These are phyloP conservation scores for Globisporangium iwayamae DNA, from an alignment of 352 stramenopile species.

Conservation along the genomic window DNA sequence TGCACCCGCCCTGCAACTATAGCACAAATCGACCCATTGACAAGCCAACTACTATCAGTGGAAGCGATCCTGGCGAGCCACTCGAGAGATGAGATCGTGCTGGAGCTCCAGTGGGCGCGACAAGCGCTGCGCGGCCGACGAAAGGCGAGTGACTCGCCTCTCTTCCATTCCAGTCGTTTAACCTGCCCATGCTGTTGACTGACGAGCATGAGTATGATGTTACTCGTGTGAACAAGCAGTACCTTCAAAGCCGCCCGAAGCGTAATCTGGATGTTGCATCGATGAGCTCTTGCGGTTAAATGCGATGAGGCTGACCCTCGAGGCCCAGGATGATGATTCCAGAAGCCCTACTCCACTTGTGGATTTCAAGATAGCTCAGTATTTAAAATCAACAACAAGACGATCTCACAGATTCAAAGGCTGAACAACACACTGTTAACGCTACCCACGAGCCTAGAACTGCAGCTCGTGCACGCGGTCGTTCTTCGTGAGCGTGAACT, in stretches of 20 bases:
- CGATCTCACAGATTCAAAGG: no score
- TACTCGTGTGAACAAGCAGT: slow-evolving; percentile 14
- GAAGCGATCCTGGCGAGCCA: slow-evolving; percentile 45
- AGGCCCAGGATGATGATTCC: no score
- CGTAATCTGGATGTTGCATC: slow-evolving; percentile 12
- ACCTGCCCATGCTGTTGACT: not conserved
- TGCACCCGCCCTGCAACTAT: not conserved
- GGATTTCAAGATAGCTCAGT: not conserved
- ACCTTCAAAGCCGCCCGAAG: slow-evolving; percentile 30
- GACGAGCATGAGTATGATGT: not conserved
- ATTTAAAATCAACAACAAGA: not conserved
- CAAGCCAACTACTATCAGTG: slow-evolving; percentile 12
- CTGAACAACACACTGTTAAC: not conserved
- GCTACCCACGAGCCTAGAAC: slow-evolving; percentile 85
- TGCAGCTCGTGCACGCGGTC: slow-evolving; percentile 98
- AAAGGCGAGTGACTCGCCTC: slow-evolving; percentile 27
- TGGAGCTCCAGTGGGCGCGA: slow-evolving; percentile 52
- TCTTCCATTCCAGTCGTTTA: not conserved
- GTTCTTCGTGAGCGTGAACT: slow-evolving; percentile 97
- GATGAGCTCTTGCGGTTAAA: not conserved
- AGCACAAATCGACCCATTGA: not conserved
- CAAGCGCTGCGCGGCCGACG: slow-evolving; percentile 43
- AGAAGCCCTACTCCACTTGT: not conserved
- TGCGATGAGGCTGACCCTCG: not conserved
- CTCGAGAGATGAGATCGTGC: slow-evolving; percentile 41